Conservation (phyloP, 169 alveolate genomes). For the Miamiensis avidus region DNA sequence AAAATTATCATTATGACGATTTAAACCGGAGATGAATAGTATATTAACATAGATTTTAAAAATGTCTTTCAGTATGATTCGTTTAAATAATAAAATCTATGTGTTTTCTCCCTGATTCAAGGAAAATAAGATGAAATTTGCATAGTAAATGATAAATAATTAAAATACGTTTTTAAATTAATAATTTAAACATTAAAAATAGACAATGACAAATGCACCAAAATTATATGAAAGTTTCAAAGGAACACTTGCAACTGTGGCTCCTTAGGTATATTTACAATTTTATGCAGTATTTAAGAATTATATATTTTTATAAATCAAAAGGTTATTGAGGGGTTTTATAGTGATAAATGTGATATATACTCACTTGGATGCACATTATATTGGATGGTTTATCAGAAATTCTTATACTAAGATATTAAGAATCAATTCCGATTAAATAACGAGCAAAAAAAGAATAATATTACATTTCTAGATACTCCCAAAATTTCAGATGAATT, state of each 20-base stretch:
- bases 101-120: neutral
- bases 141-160: neutral
- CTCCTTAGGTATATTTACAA: constrained; percentile 24
- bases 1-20: too few species aligned
- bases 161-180: neutral
- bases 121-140: neutral
- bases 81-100: too few species aligned
- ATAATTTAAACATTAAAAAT: too few species aligned
- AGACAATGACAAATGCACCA: neutral
- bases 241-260: constrained; percentile 43
- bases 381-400: constrained; percentile 38
- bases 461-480: constrained; percentile 33
- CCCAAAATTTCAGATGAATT: constrained; percentile 20
- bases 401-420: constrained; percentile 27
- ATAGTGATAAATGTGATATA: constrained; percentile 43
- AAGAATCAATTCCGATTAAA: constrained; percentile 11
- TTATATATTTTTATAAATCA: too few species aligned
- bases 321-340: constrained; percentile 11
- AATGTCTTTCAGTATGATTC: neutral
- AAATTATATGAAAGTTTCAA: neutral
- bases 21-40: neutral
- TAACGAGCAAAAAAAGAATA: constrained; percentile 18
- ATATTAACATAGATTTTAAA: too few species aligned
- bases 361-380: constrained; percentile 46
- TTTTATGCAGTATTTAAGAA: too few species aligned